These are phyloP conservation scores for Westerdykella sp. DNA, from an alignment of 2,329 filamentous ascomycete species.

Conservation along the genomic window DNA sequence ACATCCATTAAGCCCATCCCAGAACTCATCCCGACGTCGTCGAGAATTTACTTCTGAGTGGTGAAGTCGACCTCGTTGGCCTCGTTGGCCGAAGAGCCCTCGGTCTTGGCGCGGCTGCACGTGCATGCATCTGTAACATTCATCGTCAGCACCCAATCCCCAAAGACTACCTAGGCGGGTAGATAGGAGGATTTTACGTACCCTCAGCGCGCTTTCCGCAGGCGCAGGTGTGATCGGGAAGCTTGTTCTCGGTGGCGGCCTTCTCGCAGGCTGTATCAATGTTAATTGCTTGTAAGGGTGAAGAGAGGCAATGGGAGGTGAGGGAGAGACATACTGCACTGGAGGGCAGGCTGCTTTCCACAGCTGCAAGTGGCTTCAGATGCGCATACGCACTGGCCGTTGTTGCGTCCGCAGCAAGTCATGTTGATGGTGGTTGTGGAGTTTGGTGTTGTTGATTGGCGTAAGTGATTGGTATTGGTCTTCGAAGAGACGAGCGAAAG, in stretches of 20 bases:
- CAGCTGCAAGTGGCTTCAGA: slow-evolving; percentile 71
- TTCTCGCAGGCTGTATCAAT: slow-evolving; percentile 57
- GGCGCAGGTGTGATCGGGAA: slow-evolving; percentile 62
- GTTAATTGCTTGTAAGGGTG: slow-evolving; percentile 2
- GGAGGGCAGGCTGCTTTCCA: slow-evolving; percentile 76
- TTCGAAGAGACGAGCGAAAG: slow-evolving; percentile 1
- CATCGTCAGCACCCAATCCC: slow-evolving; percentile 4
- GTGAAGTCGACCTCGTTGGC: slow-evolving; percentile 84
- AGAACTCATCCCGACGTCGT: no score
- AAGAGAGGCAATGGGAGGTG: slow-evolving; percentile 1
- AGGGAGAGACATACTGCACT: slow-evolving; percentile 54
- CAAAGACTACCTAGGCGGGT: not conserved
- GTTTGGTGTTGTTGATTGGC: slow-evolving; percentile 5
- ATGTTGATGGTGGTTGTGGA: slow-evolving; percentile 26
- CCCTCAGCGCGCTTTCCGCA: slow-evolving; percentile 70
- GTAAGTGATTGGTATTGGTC: not conserved
- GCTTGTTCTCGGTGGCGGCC: slow-evolving; percentile 65
- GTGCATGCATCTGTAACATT: slow-evolving; percentile 52
- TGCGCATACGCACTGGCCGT: slow-evolving; percentile 52
- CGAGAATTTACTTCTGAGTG: slow-evolving; percentile 46
- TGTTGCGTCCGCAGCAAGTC: slow-evolving; percentile 55
- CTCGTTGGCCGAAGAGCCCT: slow-evolving; percentile 61
- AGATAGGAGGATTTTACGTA: slow-evolving; percentile 39
- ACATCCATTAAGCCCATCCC: no score
- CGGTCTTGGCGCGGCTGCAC: slow-evolving; percentile 67